Evolutionary conservation across 2,329 filamentous ascomycete genomes (phyloP).

Genomic region (Cercospora janseana): DNA sequence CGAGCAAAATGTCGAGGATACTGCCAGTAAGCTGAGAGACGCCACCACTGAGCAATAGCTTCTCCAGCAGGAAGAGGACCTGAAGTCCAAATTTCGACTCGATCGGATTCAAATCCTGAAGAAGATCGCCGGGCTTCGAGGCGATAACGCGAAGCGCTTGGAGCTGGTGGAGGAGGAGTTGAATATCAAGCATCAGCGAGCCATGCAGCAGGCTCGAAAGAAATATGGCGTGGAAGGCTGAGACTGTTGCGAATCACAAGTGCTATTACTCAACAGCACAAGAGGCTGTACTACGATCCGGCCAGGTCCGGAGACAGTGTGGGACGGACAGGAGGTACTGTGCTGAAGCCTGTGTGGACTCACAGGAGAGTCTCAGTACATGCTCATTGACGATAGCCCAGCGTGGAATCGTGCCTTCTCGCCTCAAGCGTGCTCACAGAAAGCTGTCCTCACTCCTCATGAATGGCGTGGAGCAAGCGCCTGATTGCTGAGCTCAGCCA

Average conservation of each 20-base stretch:
- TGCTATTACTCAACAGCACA: too few species aligned
- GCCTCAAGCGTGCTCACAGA: too few species aligned
- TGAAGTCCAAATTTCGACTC: constrained; percentile 9
- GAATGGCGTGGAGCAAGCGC: background rate
- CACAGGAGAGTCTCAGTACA: too few species aligned
- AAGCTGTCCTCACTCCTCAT: too few species aligned
- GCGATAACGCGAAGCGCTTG: background rate
- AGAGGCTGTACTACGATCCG: too few species aligned
- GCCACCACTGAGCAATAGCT: background rate
- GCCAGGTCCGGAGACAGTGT: too few species aligned
- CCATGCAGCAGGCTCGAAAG: constrained; percentile 2
- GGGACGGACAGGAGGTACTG: too few species aligned
- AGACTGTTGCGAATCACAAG: background rate
- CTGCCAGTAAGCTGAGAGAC: background rate
- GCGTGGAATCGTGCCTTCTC: too few species aligned
- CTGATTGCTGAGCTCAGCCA: background rate
- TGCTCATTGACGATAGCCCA: too few species aligned
- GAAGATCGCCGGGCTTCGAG: constrained; percentile 9
- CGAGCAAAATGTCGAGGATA: constrained; percentile 3
- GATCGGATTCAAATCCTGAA: constrained; percentile 14
- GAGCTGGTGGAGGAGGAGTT: constrained; percentile 10
- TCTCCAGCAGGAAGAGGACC: constrained; percentile 7
- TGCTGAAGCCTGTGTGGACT: too few species aligned
- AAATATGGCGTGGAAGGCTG: constrained; percentile 3
- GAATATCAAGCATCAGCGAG: constrained; percentile 10